phyloP scores from a whole-genome alignment of 495 filamentous ascomycete genomes.

The Hypoxylon cercidicola region DNA sequence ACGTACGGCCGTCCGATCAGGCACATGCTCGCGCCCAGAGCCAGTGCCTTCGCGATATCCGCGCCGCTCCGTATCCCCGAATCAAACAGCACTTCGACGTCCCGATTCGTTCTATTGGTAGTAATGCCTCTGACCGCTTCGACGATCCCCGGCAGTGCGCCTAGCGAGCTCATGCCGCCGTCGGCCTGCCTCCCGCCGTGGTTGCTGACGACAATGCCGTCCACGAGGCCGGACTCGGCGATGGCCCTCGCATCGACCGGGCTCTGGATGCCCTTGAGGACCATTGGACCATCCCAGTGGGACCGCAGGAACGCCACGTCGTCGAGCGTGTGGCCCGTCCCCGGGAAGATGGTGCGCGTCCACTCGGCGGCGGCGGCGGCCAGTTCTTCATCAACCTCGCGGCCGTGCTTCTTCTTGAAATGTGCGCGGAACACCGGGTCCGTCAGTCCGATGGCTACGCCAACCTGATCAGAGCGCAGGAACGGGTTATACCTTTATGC shows the following conservation, averaged over 20 bases:
- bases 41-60: slow-evolving; percentile 70
- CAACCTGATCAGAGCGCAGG: slow-evolving; percentile 40
- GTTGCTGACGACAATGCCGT: slow-evolving; percentile 67
- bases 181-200: slow-evolving; percentile 73
- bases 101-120: slow-evolving; percentile 3
- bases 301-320: slow-evolving; percentile 65
- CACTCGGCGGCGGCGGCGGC: slow-evolving; percentile 33
- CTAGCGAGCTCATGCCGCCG: slow-evolving; percentile 62
- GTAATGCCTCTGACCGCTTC: slow-evolving; percentile 57
- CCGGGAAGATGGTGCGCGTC: slow-evolving; percentile 37
- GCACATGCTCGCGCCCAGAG: slow-evolving; percentile 68
- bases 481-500: slow-evolving; percentile 36
- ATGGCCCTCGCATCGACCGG: slow-evolving; percentile 64
- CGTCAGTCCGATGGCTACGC: slow-evolving; percentile 40
- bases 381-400: slow-evolving; percentile 17
- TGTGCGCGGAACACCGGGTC: slow-evolving; percentile 42
- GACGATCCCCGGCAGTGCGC: slow-evolving; percentile 63
- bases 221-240: slow-evolving; percentile 54
- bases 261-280: slow-evolving; percentile 70
- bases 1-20: slow-evolving; percentile 58
- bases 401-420: slow-evolving; percentile 32
- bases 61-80: slow-evolving; percentile 67
- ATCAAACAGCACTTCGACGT: slow-evolving; percentile 67
- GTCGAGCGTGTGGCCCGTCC: slow-evolving; percentile 44
- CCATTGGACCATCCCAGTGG: slow-evolving; percentile 58